Base-by-base conservation (phyloP, 2,329 filamentous ascomycete species). In the Phyllosticta capitalensis region DNA sequence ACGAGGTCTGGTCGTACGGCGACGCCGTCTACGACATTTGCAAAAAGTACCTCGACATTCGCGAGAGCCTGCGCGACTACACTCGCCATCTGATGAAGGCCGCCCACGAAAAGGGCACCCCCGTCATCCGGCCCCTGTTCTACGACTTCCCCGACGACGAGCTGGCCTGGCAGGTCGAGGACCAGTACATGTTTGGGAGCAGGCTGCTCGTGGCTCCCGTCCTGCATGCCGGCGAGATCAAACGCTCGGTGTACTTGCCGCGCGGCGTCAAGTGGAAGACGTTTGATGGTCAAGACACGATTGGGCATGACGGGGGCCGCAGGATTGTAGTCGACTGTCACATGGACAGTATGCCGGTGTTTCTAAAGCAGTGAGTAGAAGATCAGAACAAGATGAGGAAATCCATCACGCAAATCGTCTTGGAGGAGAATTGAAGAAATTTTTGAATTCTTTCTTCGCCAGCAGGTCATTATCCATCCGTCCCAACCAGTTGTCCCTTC, bases 1-100 rank as follows among this genome's bases (percentile, higher is more conserved):
- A 86, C 64, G 85, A 88, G 68, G 80, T 87, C 1, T 88, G 84
- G 84, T 83, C 79, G 0, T 88, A 86, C 65, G 84, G 85, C 0
- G 76, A 79, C 6, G 76, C 82, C 26, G 79, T 84, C 0, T 85
- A 84, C 61, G 75, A 73, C 30, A 84, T 87, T 30, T 84, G 82
- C 67, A 76, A 78, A 66, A 81, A 76, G 63, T 87, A 86, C 63
- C 76, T 88, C 66, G 63, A 65, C 5, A 73, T 87, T 12, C 76
- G 84, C 1, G 84, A 87, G 68, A 67, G 77, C 33, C 61, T 88
- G 67, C 74, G 84, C 4, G 75, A 75, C 1, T 88, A 87, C 62
- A 84, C 80, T 0, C 71, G 84, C 1, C 67, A 61, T 0, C 65
- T 87, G 61, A 87, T 87, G 84, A 71, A 69, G 45, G 77, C 82